Evolutionary conservation across 352 stramenopile species (phyloP), one percentile per base, ranked within the genome.

Genomic region (Phytophthora meadii): DNA sequence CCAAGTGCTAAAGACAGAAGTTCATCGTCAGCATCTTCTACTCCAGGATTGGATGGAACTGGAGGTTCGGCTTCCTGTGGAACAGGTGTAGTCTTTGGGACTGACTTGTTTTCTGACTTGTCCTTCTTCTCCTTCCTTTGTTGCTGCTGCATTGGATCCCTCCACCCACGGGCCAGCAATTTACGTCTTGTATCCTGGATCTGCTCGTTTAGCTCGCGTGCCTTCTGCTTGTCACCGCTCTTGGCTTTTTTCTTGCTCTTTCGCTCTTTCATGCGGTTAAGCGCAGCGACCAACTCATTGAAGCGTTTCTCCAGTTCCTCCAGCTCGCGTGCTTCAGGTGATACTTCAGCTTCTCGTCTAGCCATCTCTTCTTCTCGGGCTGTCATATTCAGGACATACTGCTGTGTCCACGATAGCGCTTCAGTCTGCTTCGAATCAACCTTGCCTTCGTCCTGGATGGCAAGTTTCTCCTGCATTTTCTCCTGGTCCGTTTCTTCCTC

Each of bases 361-460:
- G 68, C 70, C 32, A 79, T 52, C 47, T 90, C 73, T 28, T 82
- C 70, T 45, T 86, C 80, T 19, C 70, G 68, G 27, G 68, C 55
- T 7, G 77, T 81, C 57, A 92, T 82, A 40, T 80, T 73, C 61
- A 82, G 55, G 48, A 94, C 50, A 64, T 94, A 94, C 47, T 81
- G 77, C 66, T 91, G 79, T 15, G 86, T 94, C 86, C 86, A 94
- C 30, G 82, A 83, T 51, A 88, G 69, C 41, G 82, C 82, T 14
- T 77, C 48, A 0, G 27, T 76, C 12, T 60, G 34, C 22, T 67
- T 58, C 5, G 25, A 48, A 9, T 55, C 41, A 0, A 25, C 47
- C 36, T 72, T 57, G 0, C 65, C 61, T 6, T 50, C 40, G n/a
- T 74, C 46, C 10, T 77, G 47, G 9, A 54, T 40, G 14, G 30